Evolutionary conservation across 2,329 filamentous ascomycete genomes (phyloP).

Genomic region (Thelonectria blattea): DNA sequence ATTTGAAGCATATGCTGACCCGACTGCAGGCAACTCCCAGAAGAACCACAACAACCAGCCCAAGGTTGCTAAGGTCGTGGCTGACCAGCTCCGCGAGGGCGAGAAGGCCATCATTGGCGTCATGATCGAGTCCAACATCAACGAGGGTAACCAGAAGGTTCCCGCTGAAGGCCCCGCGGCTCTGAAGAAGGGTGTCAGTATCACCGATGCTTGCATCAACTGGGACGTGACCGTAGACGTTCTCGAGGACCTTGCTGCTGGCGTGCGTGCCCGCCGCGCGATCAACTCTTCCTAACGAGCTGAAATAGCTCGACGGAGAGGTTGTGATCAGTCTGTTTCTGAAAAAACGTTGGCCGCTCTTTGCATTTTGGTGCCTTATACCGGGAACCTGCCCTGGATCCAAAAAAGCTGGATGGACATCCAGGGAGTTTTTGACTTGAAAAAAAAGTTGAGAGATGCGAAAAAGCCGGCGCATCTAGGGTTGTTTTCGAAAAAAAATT

Average conservation of each 20-base stretch:
- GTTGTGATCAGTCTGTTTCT: slow-evolving; percentile 1
- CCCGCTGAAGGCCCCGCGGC: slow-evolving; percentile 78
- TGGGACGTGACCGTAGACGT: slow-evolving; percentile 86
- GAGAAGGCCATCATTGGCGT: slow-evolving; percentile 91
- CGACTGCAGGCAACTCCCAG: slow-evolving; percentile 79
- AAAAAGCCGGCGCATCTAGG: slow-evolving; percentile 37
- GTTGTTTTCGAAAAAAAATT: slow-evolving; percentile 34
- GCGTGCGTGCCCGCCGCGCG: slow-evolving; percentile 76
- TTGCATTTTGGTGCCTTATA: slow-evolving; percentile 19
- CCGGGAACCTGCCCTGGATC: slow-evolving; percentile 8
- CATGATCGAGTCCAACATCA: slow-evolving; percentile 99
- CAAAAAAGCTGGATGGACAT: slow-evolving; percentile 13
- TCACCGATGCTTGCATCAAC: slow-evolving; percentile 94
- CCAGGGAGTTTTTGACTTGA: slow-evolving; percentile 35
- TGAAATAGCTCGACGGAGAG: slow-evolving; percentile 36
- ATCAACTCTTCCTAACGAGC: slow-evolving; percentile 46
- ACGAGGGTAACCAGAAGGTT: slow-evolving; percentile 89
- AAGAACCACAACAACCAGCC: slow-evolving; percentile 99
- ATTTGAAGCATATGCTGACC: slow-evolving; percentile 6
- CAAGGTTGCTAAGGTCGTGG: slow-evolving; percentile 82
- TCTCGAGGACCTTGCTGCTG: slow-evolving; percentile 84
- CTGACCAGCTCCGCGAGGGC: slow-evolving; percentile 84
- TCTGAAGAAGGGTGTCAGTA: slow-evolving; percentile 88
- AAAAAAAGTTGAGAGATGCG: slow-evolving; percentile 26
- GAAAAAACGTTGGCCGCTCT: slow-evolving; percentile 10